These are phyloP conservation scores for Starmerella gropengiesseri DNA, from an alignment of 805 yeast genomes.

Conservation along the genomic window DNA sequence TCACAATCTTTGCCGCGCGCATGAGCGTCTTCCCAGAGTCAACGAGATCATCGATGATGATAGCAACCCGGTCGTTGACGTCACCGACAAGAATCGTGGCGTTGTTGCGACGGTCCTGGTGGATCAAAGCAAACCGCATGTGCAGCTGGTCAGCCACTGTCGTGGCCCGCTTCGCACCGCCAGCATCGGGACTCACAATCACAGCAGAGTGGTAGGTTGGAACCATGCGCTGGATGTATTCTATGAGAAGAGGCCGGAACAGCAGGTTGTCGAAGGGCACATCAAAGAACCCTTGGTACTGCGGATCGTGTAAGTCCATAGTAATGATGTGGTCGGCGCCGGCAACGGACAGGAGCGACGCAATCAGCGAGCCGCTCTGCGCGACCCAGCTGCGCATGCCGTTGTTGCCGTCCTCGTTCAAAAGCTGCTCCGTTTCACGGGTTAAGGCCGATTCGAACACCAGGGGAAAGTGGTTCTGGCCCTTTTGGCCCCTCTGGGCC, in stretches of 20 bases:
- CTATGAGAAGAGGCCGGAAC: slow-evolving; percentile 76
- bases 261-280: slow-evolving; percentile 92
- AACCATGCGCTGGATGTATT: slow-evolving; percentile 65
- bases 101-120: slow-evolving; percentile 55
- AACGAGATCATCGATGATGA: slow-evolving; percentile 84
- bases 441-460: not conserved
- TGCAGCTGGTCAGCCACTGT: slow-evolving; percentile 84
- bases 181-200: slow-evolving; percentile 95
- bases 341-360: slow-evolving; percentile 74
- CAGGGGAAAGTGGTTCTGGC: not conserved
- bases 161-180: slow-evolving; percentile 97
- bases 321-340: slow-evolving; percentile 96
- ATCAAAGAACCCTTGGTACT: slow-evolving; percentile 94
- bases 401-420: slow-evolving; percentile 33
- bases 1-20: slow-evolving; percentile 81
- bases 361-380: slow-evolving; percentile 85
- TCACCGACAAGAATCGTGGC: slow-evolving; percentile 96
- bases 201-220: slow-evolving; percentile 78
- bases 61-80: slow-evolving; percentile 73
- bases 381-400: slow-evolving; percentile 94
- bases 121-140: slow-evolving; percentile 85
- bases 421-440: not conserved
- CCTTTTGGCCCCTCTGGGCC: not conserved
- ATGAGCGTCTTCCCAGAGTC: slow-evolving; percentile 90
- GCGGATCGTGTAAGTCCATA: slow-evolving; percentile 97